Evolutionary conservation across 495 filamentous ascomycete species (phyloP).

Genomic region (Aspergillus biplanus): DNA sequence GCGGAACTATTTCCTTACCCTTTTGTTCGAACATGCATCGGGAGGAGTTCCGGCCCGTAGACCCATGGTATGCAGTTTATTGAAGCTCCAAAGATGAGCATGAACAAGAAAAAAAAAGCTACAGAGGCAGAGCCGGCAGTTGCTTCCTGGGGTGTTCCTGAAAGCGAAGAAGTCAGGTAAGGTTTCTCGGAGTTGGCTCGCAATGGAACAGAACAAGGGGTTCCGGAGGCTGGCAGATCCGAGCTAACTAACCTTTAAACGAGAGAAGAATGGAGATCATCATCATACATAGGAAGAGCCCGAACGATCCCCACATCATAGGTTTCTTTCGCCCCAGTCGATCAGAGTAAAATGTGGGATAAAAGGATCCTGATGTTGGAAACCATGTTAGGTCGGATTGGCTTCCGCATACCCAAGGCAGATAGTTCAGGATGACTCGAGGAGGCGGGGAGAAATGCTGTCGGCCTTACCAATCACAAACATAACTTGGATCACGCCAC

Average conservation of each 20-base stretch:
- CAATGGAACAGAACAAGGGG: constrained; percentile 38
- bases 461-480: constrained; percentile 35
- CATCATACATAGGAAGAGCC: constrained; percentile 55
- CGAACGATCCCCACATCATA: constrained; percentile 61
- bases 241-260: constrained; percentile 29
- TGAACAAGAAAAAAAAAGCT: constrained; percentile 55
- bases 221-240: neutral
- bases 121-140: constrained; percentile 41
- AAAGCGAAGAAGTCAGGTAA: constrained; percentile 3
- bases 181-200: neutral
- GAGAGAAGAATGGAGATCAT: constrained; percentile 57
- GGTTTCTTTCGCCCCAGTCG: constrained; percentile 61
- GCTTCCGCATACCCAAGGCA: neutral
- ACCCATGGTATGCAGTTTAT: constrained; percentile 55
- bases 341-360: constrained; percentile 44
- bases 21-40: constrained; percentile 45
- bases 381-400: neutral
- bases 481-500: constrained; percentile 50
- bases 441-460: neutral
- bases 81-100: constrained; percentile 54
- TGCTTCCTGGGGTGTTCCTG: constrained; percentile 34
- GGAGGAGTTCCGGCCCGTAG: constrained; percentile 50
- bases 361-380: constrained; percentile 32
- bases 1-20: constrained; percentile 29
- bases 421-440: neutral